Base-by-base conservation (phyloP, 305 asterid species). In the Solanum chacoense region DNA sequence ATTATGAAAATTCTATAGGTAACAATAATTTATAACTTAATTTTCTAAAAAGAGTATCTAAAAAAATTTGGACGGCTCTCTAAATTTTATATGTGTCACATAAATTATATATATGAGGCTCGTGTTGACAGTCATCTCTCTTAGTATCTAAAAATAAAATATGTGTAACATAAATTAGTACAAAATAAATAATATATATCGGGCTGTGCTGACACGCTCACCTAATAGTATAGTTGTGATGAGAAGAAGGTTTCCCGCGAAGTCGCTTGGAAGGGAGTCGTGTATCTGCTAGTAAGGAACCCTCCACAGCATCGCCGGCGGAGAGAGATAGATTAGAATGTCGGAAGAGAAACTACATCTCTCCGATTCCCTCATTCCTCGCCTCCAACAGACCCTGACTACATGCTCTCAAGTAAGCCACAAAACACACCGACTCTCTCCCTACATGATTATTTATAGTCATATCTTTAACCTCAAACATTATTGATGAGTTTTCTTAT, bases 361-460 rank as follows among this genome's bases (percentile, higher is more conserved):
- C 28, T 45, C 86, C 69, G 86, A 81, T 81, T 81, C 86, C 26
- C 28, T 81, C 59, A 80, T 90, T 87, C 89, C 45, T 85, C 91
- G 67, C 80, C 94, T 94, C 87, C 90, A 89, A 71, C 93, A 92
- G 76, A 86, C 89, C 92, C 94, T 95, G 90, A 91, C 88, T 42
- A 91, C 94, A 67, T 93, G 94, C 92, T 93, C 94, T 90, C 81
- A 87, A 87, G 96, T 94, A 92, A 91, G 88, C 34, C n/a, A 67
- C 84, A 13, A 32, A 81, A 28, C 78, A 13, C 16, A 32, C 55
- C 1, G 2, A 6, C 32, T 22, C 9, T 69, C 63, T n/a, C 8
- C 65, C 28, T 69, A 35, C 28, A 59, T 42, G 12, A 9, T 55
- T 38, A 24, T 73, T 29, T 28, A 59, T 20, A 32, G 65, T 18